Conservation (phyloP, 805 yeast species). For the Ogataea ganodermae region DNA sequence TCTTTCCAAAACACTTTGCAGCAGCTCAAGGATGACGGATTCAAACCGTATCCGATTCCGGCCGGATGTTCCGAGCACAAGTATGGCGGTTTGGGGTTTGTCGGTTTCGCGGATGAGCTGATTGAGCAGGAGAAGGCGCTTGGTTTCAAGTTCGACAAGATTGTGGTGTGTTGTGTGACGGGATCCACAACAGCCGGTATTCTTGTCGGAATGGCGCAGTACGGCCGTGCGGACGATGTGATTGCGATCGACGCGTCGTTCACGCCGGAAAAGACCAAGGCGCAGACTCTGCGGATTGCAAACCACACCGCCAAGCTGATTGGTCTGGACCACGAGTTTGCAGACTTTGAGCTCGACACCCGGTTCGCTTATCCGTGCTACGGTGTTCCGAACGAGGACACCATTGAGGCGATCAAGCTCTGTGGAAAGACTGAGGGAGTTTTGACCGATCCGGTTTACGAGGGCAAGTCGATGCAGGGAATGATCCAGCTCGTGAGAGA, state of each 20-base stretch:
- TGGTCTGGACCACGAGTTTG: conserved; percentile 32
- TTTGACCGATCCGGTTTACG: conserved; percentile 40
- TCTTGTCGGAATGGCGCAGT: conserved; percentile 37
- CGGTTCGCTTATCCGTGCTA: conserved; percentile 38
- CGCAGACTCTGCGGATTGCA: conserved; percentile 37
- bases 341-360: conserved; percentile 32
- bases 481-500: conserved; percentile 2
- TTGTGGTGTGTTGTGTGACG: conserved; percentile 39
- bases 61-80: conserved; percentile 38
- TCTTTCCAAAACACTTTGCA: conserved; percentile 36
- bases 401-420: conserved; percentile 39
- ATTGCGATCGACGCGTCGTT: conserved; percentile 40
- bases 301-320: conserved; percentile 35
- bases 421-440: conserved; percentile 39
- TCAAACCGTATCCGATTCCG: conserved; percentile 40
- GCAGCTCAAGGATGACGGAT: conserved; percentile 32
- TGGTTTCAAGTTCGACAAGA: conserved; percentile 37
- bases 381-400: conserved; percentile 40
- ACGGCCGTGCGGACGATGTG: conserved; percentile 36
- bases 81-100: conserved; percentile 40
- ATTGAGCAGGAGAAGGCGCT: conserved; percentile 36
- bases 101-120: conserved; percentile 39
- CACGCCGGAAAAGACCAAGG: conserved; percentile 38
- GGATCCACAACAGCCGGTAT: conserved; percentile 40
- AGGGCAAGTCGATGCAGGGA: conserved; percentile 36